Evolutionary conservation across 768 basidiomycete genomes (phyloP).

Genomic region (Xerocomellus amylosporus): DNA sequence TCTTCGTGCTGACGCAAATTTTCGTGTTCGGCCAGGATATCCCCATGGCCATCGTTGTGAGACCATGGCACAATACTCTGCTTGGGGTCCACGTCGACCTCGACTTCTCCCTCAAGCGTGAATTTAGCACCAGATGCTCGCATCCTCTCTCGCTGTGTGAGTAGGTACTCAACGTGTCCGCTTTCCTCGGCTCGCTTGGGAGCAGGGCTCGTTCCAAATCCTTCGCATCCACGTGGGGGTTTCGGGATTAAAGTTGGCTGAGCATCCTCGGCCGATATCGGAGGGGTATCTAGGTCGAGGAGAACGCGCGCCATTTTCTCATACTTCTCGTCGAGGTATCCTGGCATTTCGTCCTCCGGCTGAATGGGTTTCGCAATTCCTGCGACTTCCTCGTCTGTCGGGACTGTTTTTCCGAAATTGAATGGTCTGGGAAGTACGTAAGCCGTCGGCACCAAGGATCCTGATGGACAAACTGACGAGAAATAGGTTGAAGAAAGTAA

Average conservation of each 20-base stretch:
- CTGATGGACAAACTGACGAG: not conserved
- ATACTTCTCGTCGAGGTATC: constrained; percentile 15
- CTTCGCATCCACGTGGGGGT: constrained; percentile 20
- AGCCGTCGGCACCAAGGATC: not conserved
- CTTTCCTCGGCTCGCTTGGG: constrained; percentile 14
- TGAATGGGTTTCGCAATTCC: constrained; percentile 16
- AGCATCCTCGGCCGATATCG: constrained; percentile 10
- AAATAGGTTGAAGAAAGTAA: constrained; percentile 5
- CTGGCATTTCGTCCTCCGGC: constrained; percentile 10
- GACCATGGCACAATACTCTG: not conserved
- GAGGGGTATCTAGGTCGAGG: constrained; percentile 5
- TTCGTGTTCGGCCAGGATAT: not conserved
- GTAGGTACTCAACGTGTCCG: constrained; percentile 18
- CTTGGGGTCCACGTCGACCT: not conserved
- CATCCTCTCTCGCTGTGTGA: constrained; percentile 27
- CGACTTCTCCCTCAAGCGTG: not conserved
- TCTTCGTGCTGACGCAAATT: not conserved
- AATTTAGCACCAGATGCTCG: constrained; percentile 8
- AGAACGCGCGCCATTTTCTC: constrained; percentile 8
- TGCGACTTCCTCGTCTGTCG: constrained; percentile 33
- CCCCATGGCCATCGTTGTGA: not conserved
- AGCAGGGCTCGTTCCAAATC: constrained; percentile 27
- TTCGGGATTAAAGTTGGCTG: constrained; percentile 2
- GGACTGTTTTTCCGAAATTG: constrained; percentile 36
- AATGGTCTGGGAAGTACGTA: constrained; percentile 41